These are phyloP conservation scores for Yamadazyma blattariae DNA, from an alignment of 1,139 yeast species.

Conservation along the genomic window DNA sequence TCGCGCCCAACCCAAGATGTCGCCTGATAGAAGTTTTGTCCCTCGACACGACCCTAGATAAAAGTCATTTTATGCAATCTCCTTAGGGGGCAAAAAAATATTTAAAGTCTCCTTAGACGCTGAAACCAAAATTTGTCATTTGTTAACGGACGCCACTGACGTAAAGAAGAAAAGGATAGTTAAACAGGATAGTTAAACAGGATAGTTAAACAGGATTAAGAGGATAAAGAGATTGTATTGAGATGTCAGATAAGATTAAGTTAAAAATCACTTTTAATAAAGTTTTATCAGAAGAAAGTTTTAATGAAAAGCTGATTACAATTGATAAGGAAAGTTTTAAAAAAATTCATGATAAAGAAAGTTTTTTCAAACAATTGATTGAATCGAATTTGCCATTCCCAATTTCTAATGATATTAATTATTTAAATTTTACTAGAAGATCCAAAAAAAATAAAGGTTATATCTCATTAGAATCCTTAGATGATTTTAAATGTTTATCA, in stretches of 20 bases:
- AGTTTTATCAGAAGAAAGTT: constrained; percentile 7
- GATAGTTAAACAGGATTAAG: too few relatives aligned
- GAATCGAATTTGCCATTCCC: constrained; percentile 8
- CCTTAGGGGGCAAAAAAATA: too few relatives aligned
- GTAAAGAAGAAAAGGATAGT: too few relatives aligned
- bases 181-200: too few relatives aligned
- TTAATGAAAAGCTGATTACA: constrained; percentile 6
- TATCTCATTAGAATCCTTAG: constrained; percentile 33
- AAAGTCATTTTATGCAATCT: too few relatives aligned
- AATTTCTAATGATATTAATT: constrained; percentile 3
- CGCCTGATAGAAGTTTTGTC: too few relatives aligned
- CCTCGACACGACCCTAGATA: too few relatives aligned
- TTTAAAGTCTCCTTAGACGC: too few relatives aligned
- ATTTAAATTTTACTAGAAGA: constrained; percentile 25
- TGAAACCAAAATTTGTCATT: too few relatives aligned
- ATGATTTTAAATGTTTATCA: constrained; percentile 44
- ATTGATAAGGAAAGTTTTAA: constrained; percentile 7
- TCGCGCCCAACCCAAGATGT: too few relatives aligned
- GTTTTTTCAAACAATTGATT: constrained; percentile 9
- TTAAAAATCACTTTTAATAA: constrained; percentile 11
- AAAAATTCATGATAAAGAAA: constrained; percentile 7
- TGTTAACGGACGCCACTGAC: too few relatives aligned
- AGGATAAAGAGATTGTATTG: too few relatives aligned
- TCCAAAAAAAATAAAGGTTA: constrained; percentile 43
- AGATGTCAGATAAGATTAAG: constrained; percentile 6